Base-by-base conservation (phyloP, 495 filamentous ascomycete genomes). In the Tuber magnatum region DNA sequence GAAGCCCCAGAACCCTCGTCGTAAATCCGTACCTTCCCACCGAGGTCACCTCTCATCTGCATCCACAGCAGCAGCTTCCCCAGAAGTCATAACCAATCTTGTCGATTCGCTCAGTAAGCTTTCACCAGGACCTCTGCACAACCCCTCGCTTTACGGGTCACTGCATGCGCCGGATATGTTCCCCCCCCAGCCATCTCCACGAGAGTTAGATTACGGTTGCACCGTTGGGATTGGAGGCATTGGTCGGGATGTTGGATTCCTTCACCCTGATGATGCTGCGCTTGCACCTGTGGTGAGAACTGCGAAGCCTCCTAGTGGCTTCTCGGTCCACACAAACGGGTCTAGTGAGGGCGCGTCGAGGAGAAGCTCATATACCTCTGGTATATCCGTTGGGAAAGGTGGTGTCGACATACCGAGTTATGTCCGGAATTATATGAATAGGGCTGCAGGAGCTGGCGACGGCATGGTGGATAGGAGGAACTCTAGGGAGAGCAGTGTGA, bases 101-200 rank as follows among this genome's bases (percentile, higher is more conserved):
- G 97, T 99, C 83, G 94, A 93, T 71, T 95, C 94, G 6, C 88
- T 99, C 28, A 93, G 93, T 32, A 89, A 91, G 82, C 96, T 98
- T 77, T 79, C 76, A 24, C 80, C 80, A 44, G 73, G 75, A 41
- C 81, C 82, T 41, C 80, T 82, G 14, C 80, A 82, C 41, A 82
- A 81, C 61, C 78, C 81, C 7, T 74, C 70, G 24, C 70, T 83
- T 16, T 83, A 83, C 56, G 82, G 82, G 18, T 78, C 81, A 9
- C 80, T 83, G 39, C 71, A 80, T 46, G 70, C 78, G 74, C 84
- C 86, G 4, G 85, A 86, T 42, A 86, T 83, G 71, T 81, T 86
- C 68, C 87, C 87, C 46, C 81, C 84, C 24, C 84, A 87, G n/a
- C 85, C 84, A 16, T 76, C 78, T 68, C 76, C 76, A 61, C 75